These are phyloP conservation scores for Arthromyces matolae DNA, from an alignment of 768 basidiomycete genomes.

Conservation along the genomic window DNA sequence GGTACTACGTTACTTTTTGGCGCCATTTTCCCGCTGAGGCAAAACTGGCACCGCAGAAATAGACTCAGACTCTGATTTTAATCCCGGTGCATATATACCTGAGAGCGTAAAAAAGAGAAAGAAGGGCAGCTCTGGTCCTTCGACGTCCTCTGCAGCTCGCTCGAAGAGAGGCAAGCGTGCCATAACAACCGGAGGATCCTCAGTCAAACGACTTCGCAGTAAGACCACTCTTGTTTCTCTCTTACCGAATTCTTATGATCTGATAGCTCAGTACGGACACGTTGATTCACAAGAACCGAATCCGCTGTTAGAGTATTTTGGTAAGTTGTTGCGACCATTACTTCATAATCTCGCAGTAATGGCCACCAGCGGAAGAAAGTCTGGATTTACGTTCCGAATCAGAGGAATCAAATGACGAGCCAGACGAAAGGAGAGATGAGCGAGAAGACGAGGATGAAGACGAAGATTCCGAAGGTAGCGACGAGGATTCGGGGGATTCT, in stretches of 20 bases:
- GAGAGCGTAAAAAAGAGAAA: constrained; percentile 28
- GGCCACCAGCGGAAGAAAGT: constrained; percentile 28
- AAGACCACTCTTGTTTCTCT: not conserved
- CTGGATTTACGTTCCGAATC: constrained; percentile 52
- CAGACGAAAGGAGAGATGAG: constrained; percentile 9
- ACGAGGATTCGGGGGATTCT: constrained; percentile 23
- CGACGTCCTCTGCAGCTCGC: constrained; percentile 7
- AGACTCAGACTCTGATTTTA: constrained; percentile 51
- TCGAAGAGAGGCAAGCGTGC: constrained; percentile 18
- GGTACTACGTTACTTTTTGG: too few relatives aligned
- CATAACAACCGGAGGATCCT: not conserved
- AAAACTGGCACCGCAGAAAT: constrained; percentile 26
- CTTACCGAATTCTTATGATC: not conserved
- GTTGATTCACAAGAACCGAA: constrained; percentile 27
- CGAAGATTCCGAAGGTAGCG: constrained; percentile 20
- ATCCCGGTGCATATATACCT: constrained; percentile 35
- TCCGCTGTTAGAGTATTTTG: constrained; percentile 48
- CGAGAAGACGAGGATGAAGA: constrained; percentile 17
- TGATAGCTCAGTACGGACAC: constrained; percentile 2
- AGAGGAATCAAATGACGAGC: constrained; percentile 35
- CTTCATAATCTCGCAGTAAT: not conserved
- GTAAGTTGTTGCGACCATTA: constrained; percentile 31
- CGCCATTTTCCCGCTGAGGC: too few relatives aligned
- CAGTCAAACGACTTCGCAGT: constrained; percentile 7
- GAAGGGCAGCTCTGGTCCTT: constrained; percentile 13